A percentile compares a stretch with the other conserved stretches of the same genome.
phyloP scores from a whole-genome alignment of 1,284 basidiomycete genomes.

The Laetiporus sulphureus region DNA sequence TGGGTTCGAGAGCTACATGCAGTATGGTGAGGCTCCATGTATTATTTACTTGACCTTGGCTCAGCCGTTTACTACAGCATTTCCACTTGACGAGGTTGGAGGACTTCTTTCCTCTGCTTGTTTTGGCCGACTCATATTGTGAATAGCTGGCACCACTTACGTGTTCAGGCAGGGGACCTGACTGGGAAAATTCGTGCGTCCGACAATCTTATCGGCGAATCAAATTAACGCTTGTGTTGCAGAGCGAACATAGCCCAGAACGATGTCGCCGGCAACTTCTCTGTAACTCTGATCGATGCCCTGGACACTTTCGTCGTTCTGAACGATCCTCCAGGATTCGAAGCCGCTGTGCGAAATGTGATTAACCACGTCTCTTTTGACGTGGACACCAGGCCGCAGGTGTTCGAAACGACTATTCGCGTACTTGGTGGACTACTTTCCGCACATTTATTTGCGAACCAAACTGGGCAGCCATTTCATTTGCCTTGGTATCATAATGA shows the following conservation, averaged over 20 bases:
- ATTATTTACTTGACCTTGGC: not conserved
- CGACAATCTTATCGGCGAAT: not conserved
- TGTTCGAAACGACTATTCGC: slow-evolving; percentile 88
- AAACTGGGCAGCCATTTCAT: slow-evolving; percentile 58
- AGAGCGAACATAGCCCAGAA: slow-evolving; percentile 70
- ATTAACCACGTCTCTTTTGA: slow-evolving; percentile 80
- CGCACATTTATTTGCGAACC: slow-evolving; percentile 75
- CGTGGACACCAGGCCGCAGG: slow-evolving; percentile 86
- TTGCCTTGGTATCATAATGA: slow-evolving; percentile 74
- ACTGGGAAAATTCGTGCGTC: slow-evolving; percentile 71
- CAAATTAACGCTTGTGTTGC: slow-evolving; percentile 7
- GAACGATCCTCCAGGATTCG: slow-evolving; percentile 67
- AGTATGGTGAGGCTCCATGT: slow-evolving; percentile 44
- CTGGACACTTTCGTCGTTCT: slow-evolving; percentile 79
- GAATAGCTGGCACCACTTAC: slow-evolving; percentile 82
- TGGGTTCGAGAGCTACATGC: slow-evolving; percentile 78
- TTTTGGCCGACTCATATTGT: not conserved
- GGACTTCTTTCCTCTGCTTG: too few relatives aligned
- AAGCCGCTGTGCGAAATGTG: slow-evolving; percentile 66
- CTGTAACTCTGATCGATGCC: slow-evolving; percentile 75
- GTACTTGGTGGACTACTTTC: slow-evolving; percentile 86
- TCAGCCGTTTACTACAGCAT: slow-evolving; percentile 40
- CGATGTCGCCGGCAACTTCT: slow-evolving; percentile 85
- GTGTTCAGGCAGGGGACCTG: slow-evolving; percentile 76
- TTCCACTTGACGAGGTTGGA: slow-evolving; percentile 73